A percentile compares a stretch with the other conserved stretches of the same genome.
phyloP scores from a whole-genome alignment of 2,329 filamentous ascomycete species.

The Pezicula carpinea region DNA sequence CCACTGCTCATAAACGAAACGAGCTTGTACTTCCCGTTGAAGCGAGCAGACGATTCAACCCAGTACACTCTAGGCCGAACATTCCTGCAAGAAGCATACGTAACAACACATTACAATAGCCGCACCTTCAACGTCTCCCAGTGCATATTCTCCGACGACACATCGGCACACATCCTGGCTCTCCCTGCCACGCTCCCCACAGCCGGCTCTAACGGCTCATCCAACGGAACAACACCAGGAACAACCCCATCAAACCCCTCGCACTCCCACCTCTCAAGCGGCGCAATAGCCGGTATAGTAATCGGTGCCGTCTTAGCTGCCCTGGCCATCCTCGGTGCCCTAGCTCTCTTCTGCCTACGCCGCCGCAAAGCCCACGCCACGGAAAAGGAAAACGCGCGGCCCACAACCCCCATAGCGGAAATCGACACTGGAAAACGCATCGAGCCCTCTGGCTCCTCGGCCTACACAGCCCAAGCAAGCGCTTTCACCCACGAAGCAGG shows the following conservation, averaged over 20 bases:
- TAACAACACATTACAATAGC: conserved; percentile 24
- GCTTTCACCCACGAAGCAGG: conserved; percentile 13
- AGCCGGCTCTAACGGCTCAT: background rate
- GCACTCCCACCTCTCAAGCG: conserved; percentile 5
- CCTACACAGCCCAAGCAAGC: conserved; percentile 14
- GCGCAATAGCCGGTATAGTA: conserved; percentile 18
- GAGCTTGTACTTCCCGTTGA: conserved; percentile 24
- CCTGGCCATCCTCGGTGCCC: conserved; percentile 6
- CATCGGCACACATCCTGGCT: conserved; percentile 8
- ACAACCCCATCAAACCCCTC: background rate
- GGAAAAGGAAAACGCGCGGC: background rate
- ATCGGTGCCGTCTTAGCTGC: conserved; percentile 9
- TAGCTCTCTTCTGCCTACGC: conserved; percentile 12
- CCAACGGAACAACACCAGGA: background rate
- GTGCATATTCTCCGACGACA: conserved; percentile 14
- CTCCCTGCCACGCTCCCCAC: conserved; percentile 12
- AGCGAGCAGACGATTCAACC: conserved; percentile 12
- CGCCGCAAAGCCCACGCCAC: background rate
- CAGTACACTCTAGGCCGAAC: conserved; percentile 24
- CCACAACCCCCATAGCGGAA: conserved; percentile 6
- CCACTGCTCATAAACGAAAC: conserved; percentile 15
- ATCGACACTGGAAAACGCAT: conserved; percentile 13
- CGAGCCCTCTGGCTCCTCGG: conserved; percentile 3
- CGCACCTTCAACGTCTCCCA: conserved; percentile 25
- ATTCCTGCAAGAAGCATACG: conserved; percentile 27